A percentile compares a stretch with the other conserved stretches of the same genome.
phyloP scores from a whole-genome alignment of 805 yeast species.

The Saturnispora sekii region DNA sequence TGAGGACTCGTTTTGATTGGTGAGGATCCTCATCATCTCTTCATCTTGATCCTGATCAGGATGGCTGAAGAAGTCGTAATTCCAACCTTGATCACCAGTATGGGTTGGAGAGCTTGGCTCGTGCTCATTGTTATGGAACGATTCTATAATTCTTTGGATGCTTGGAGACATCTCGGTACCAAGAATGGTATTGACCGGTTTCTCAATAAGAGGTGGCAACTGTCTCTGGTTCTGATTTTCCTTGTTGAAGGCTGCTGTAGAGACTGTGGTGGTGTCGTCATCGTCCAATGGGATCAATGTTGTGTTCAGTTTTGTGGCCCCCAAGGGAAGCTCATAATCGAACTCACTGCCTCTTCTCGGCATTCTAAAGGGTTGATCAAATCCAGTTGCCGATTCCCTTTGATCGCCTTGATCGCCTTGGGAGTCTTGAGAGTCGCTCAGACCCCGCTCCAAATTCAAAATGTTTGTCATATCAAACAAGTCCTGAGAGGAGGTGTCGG shows the following conservation, averaged over 20 bases:
- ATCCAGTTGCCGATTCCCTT: not conserved
- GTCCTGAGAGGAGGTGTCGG: slow-evolving; percentile 1
- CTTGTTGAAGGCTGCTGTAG: slow-evolving; percentile 2
- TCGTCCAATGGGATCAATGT: slow-evolving; percentile 44
- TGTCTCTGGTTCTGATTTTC: not conserved
- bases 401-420: no score
- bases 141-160: slow-evolving; percentile 25
- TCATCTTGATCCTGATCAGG: slow-evolving; percentile 18
- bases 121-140: slow-evolving; percentile 19
- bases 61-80: slow-evolving; percentile 19
- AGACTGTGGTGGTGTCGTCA: slow-evolving; percentile 23
- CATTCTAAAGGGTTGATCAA: slow-evolving; percentile 1
- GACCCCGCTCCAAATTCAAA: slow-evolving; percentile 4
- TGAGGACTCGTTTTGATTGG: not conserved
- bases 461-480: slow-evolving; percentile 7
- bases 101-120: slow-evolving; percentile 23
- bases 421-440: not conserved
- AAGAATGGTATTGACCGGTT: slow-evolving; percentile 13
- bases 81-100: slow-evolving; percentile 22
- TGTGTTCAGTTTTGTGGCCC: slow-evolving; percentile 46
- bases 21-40: slow-evolving; percentile 20
- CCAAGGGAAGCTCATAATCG: slow-evolving; percentile 29
- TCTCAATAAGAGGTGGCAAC: not conserved
- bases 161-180: slow-evolving; percentile 27
- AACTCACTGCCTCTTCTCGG: not conserved